These are phyloP conservation scores for Xylariaceae sp. DNA, from an alignment of 2,329 filamentous ascomycete species.

Conservation along the genomic window DNA sequence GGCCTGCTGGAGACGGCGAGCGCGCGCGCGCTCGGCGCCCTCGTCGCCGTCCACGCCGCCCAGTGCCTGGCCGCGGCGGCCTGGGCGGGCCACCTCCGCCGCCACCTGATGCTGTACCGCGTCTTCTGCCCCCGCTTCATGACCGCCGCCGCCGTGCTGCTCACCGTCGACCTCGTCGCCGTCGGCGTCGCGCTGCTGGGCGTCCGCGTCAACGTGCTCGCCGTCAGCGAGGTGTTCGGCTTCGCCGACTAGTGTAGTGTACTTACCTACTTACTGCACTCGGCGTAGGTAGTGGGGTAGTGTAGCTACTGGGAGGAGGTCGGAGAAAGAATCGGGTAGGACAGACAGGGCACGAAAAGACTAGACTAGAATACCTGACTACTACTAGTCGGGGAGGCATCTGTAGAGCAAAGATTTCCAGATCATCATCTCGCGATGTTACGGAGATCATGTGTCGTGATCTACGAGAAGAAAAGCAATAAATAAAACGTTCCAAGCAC, in stretches of 20 bases:
- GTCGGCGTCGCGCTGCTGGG: conserved; percentile 66
- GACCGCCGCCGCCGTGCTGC: conserved; percentile 63
- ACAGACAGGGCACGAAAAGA: no score
- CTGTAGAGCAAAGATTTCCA: no score
- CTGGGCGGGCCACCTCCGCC: conserved; percentile 79
- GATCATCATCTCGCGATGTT: no score
- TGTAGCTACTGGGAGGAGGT: no score
- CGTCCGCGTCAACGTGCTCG: conserved; percentile 66
- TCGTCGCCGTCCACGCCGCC: conserved; percentile 74
- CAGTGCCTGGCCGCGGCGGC: conserved; percentile 79
- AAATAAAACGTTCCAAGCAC: no score
- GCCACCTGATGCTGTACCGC: conserved; percentile 93
- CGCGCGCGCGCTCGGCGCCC: conserved; percentile 63
- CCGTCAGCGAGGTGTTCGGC: conserved; percentile 83
- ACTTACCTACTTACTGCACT: no score
- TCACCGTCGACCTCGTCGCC: conserved; percentile 70
- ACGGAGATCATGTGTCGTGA: no score
- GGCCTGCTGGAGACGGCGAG: conserved; percentile 63
- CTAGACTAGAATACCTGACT: no score
- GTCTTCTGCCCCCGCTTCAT: conserved; percentile 91
- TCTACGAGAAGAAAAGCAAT: no score
- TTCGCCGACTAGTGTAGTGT: conserved; percentile 57
- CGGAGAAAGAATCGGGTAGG: no score
- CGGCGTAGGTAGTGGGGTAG: no score
- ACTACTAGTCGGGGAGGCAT: no score